Base-by-base conservation (phyloP, 2,329 filamentous ascomycete species). In the Talaromyces piceae region DNA sequence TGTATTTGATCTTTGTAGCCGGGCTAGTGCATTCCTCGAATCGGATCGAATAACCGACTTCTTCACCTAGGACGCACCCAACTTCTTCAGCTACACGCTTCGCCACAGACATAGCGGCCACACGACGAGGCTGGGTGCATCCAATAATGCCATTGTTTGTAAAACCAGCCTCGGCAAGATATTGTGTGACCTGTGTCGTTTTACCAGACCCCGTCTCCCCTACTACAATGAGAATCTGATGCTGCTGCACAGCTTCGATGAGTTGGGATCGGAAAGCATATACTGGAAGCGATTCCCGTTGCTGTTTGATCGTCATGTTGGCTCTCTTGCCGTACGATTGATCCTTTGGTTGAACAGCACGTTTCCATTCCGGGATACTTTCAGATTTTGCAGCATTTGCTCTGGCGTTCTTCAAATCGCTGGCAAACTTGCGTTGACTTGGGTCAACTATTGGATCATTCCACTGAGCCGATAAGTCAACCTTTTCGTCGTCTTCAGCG, bases 141-240 rank as follows among this genome's bases (percentile, higher is more conserved):
- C 93, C 93, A 44, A 98, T 93, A 53, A 96, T 86, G 27, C 91
- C 89, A 52, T 86, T 75, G 58, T 94, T 87, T 1, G 85, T 86
- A 63, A 94, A 96, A 0, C 93, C 93, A 45, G 82, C 91, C 69
- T 98, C 93, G 0, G 91, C 91, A 16, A 98, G 78, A 60, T 94
- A 98, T 58, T 98, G 93, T 0, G 93, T 96, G 51, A 98, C 69
- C 66, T 98, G 93, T 0, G 93, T 98, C 0, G 93, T 98, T 71
- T 98, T 98, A 59, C 93, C 93, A 0, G 90, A 96, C 12, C 93
- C 93, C 47, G 93, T 98, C 67, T 98, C 93, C 61, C 93, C 93
- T 47, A 98, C 91, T 0, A 98, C 91, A 63, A 98, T 95, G 56
- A 98, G 69, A 43, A 98, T 80, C 63, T 97, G 91, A 64, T 98